A percentile compares a stretch with the other conserved stretches of the same genome.
These are phyloP conservation scores for Brassica hybrid DNA, from an alignment of 441 rosid genomes.

Conservation along the genomic window DNA sequence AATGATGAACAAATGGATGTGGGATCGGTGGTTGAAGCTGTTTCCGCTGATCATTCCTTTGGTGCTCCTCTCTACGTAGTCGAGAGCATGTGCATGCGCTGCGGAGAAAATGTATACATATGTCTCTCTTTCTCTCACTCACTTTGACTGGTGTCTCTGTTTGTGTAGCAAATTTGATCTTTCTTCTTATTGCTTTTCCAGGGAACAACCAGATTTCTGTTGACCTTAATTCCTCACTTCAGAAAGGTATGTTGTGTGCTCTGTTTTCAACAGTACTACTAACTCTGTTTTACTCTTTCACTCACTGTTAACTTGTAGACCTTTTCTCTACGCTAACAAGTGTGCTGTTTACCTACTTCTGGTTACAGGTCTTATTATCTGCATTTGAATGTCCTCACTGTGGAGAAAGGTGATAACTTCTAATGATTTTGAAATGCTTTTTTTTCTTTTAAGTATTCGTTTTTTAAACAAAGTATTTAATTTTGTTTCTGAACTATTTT, in stretches of 20 bases:
- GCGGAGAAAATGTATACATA: slow-evolving; percentile 68
- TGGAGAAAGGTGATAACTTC: slow-evolving; percentile 70
- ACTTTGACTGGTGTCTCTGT: neutral
- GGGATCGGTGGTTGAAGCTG: slow-evolving; percentile 87
- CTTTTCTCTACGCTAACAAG: slow-evolving; percentile 4
- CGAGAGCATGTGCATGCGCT: slow-evolving; percentile 97
- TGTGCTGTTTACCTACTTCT: slow-evolving; percentile 9
- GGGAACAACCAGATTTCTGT: slow-evolving; percentile 78
- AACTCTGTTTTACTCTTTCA: neutral
- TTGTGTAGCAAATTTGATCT: neutral
- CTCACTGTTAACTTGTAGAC: neutral
- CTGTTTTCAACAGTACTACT: neutral
- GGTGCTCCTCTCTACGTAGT: slow-evolving; percentile 80
- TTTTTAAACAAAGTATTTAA: neutral
- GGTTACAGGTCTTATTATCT: slow-evolving; percentile 74
- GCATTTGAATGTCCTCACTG: slow-evolving; percentile 95
- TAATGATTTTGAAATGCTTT: slow-evolving; percentile 5
- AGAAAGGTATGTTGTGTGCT: slow-evolving; percentile 61
- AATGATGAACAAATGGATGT: slow-evolving; percentile 63
- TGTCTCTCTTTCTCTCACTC: neutral
- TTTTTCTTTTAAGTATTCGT: neutral
- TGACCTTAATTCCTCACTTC: slow-evolving; percentile 89
- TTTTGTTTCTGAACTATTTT: neutral
- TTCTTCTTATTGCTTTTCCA: slow-evolving; percentile 36
- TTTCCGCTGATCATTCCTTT: slow-evolving; percentile 53